Conservation (phyloP, 31 red algal species). For the Asparagopsis taxiformis region DNA sequence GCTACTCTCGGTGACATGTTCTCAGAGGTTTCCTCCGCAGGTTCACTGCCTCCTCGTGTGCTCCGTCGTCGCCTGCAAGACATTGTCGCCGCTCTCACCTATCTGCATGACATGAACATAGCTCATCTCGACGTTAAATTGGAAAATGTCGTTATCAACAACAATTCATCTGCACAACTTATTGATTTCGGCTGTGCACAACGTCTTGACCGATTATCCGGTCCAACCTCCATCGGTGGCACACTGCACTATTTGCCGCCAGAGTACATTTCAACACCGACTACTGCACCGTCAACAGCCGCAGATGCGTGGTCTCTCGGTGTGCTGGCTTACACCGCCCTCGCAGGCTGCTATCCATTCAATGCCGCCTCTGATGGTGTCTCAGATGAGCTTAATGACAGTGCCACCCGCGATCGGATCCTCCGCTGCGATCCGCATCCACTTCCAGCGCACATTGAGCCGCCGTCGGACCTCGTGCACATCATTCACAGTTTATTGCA, state of each 20-base stretch:
- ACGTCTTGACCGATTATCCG: not conserved
- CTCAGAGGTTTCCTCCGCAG: constrained; percentile 31
- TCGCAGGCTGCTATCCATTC: constrained; percentile 49
- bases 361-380: constrained; percentile 20
- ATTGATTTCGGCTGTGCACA: constrained; percentile 61
- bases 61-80: constrained; percentile 37
- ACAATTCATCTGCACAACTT: constrained; percentile 32
- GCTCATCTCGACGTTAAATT: constrained; percentile 62
- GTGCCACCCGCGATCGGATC: constrained; percentile 33
- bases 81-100: constrained; percentile 26
- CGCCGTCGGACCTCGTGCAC: constrained; percentile 30
- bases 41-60: constrained; percentile 21
- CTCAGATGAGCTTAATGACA: constrained; percentile 34
- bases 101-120: constrained; percentile 30
- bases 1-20: constrained; percentile 58
- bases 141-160: constrained; percentile 58
- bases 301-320: constrained; percentile 59
- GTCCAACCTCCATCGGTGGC: constrained; percentile 21
- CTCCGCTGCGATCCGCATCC: constrained; percentile 22
- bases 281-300: constrained; percentile 11
- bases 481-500: constrained; percentile 51
- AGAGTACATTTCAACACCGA: constrained; percentile 21
- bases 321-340: constrained; percentile 62
- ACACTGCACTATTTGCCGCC: constrained; percentile 52
- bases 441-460: constrained; percentile 18